Evolutionary conservation across 768 basidiomycete species (phyloP), one percentile per base, ranked within the genome.

Genomic region (Tulasnella sp.): DNA sequence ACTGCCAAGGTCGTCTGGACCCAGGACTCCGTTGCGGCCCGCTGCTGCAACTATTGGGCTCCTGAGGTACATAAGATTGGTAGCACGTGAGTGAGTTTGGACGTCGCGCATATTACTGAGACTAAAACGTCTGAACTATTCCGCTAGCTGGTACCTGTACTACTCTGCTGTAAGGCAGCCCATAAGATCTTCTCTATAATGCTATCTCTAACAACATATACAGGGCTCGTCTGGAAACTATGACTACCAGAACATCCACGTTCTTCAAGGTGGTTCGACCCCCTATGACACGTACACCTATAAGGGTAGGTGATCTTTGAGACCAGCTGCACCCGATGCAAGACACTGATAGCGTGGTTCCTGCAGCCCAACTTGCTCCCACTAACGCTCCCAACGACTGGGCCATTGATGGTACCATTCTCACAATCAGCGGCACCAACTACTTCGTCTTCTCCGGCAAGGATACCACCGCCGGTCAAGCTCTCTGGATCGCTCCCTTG

Each of bases 361-460:
- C 38, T 39, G 22, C 67, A 71, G 69, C 2, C 38, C 69, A 71
- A 39, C 69, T 71, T 14, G 0, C 5, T 4, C 69, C 69, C 6
- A 31, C 69, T 34, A 71, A 71, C 38, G 69, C 37, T 39, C 69
- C 69, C 29, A 31, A 2, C 31, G 69, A 4, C 8, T 71, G 69
- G 69, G 31, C 2, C 17, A 39, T 71, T 36, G 69, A 71, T 15
- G 69, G 69, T 31, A 36, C 69, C 0, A 71, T 71, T 19, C 42
- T 71, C 22, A 71, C 69, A 0, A 45, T 71, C 31, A 71, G 29
- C 38, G 69, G 69, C 37, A 45, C 22, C 1, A 39, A 39, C 17
- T 71, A 71, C 36, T 71, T 71, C 11, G 31, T 71, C 29, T 71
- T 71, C 69, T 71, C 69, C n/a, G 37, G 69, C 4, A 71, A 39